Evolutionary conservation across 345 rosid genomes (phyloP), one percentile per base, ranked within the genome.

Genomic region (Brassica juncea): DNA sequence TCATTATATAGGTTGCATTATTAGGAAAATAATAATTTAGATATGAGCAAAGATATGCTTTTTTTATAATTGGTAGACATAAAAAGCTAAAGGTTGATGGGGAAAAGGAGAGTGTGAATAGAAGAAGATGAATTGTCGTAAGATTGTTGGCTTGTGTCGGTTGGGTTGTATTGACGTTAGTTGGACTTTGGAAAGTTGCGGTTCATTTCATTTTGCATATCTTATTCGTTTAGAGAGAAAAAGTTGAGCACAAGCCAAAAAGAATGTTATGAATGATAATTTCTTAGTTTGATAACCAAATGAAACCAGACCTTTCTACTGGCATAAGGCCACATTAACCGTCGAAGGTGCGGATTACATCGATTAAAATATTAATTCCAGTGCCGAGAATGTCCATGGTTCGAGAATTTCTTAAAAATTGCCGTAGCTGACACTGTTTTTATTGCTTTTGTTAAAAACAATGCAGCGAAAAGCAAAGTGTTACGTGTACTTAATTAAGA

Each of bases 81-180:
- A 47, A 67, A 73, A 79, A 54, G 64, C 60, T 79, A 73, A 73
- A 79, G 82, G 62, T 73, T 73, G 78, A 73, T 66, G 55, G 44
- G 47, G 66, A 73, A 60, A 60, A 44, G 4, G 16, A 19, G 47
- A 59, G 64, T 39, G 72, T 65, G 67, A 77, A 71, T 49, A 78
- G 68, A 73, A 47, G 49, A 42, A 67, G 70, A 25, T 73, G 59
- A 63, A 79, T 73, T 68, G 74, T 73, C 70, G 70, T 72, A 72
- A 78, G 54, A 78, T 71, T 66, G 14, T 66, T 79, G 70, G 74
- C 44, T 68, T 60, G 74, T 61, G 82, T 79, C 82, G 82, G 82
- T 60, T 52, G 58, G 58, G 58, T 52, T 52, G 16, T 49, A 16
- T 52, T 79, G 78, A 68, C 60, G 72, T 71, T 64, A 23, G 72